Base-by-base conservation (phyloP, 495 filamentous ascomycete genomes). In the Achaetomiella virescens region DNA sequence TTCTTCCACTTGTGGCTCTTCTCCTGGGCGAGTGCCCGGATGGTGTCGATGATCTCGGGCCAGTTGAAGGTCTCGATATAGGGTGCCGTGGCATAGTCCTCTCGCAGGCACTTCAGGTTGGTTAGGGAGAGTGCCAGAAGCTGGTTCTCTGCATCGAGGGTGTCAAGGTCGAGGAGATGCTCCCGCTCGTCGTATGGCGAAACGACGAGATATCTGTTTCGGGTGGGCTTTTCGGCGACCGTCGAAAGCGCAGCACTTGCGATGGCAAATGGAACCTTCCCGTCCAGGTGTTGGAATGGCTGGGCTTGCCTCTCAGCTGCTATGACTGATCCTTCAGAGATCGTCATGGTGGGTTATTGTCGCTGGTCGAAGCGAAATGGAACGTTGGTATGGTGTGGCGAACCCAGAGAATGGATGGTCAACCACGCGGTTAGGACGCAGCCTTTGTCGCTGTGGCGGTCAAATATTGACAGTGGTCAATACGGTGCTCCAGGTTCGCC, bases 31-130 rank as follows among this genome's bases (percentile, higher is more conserved):
- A 86, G 67, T 1, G 73, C 57, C 54, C 66, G 70, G 42, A 92
- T 66, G 21, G 74, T 70, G 11, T 70, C 67, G 14, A 90, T 72
- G 6, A 93, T 72, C 18, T 81, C 76, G 10, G 62, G 52, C 87
- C 88, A 92, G 68, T 95, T 95, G 76, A 95, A 91, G 0, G 82
- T 81, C 25, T 85, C 81, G 11, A 75, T 65, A 65, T 92, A 95
- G 1, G 80, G 74, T 2, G 87, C 84, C 10, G 83, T 89, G 36
- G 90, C 89, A 68, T 95, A 95, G 67, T 89, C 84, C 4, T 73
- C 61, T 0, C 85, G 81, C 29, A 84, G 64, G 21, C 81, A 78
- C 48, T 72, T 73, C 64, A 95, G 70, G 15, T 71, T 69, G 20
- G 82, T 80, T 40, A 96, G 73, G 8, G 89, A 84, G 38, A 81